These are phyloP conservation scores for Przewalskia tangutica DNA, from an alignment of 257 asterid genomes.

Conservation along the genomic window DNA sequence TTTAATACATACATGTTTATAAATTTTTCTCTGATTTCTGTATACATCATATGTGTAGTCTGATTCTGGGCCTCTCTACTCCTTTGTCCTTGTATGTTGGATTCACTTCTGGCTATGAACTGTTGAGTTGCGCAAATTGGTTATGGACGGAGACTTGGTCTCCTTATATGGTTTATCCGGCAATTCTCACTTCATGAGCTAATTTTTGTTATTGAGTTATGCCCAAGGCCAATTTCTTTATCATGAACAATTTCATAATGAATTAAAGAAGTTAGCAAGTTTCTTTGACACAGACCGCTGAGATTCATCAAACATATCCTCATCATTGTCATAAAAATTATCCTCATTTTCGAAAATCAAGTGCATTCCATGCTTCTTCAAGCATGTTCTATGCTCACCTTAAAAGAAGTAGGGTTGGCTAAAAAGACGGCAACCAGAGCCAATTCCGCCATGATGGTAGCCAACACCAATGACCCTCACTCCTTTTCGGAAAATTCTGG, in stretches of 20 bases:
- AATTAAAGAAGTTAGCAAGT: slow-evolving; percentile 11
- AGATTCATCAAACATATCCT: slow-evolving; percentile 11
- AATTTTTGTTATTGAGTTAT: no score
- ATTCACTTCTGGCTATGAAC: neutral
- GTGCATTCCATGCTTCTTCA: slow-evolving; percentile 17
- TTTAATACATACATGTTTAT: neutral
- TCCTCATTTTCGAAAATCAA: slow-evolving; percentile 26
- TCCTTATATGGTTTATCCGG: no score
- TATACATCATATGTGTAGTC: neutral
- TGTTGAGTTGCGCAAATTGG: neutral
- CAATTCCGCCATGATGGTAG: no score
- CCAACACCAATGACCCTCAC: no score
- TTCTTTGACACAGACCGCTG: slow-evolving; percentile 14
- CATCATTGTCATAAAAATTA: slow-evolving; percentile 20
- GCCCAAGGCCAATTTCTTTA: no score
- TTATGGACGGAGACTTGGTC: no score
- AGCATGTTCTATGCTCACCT: no score
- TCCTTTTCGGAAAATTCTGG: no score
- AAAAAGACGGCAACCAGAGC: no score
- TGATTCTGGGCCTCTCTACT: neutral
- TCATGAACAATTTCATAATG: neutral
- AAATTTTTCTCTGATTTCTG: neutral
- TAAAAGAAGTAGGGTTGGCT: no score
- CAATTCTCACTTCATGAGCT: no score
- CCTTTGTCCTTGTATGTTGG: neutral